Evolutionary conservation across 306 rosid species (phyloP).

Genomic region (Astragalus glycyphyllos): DNA sequence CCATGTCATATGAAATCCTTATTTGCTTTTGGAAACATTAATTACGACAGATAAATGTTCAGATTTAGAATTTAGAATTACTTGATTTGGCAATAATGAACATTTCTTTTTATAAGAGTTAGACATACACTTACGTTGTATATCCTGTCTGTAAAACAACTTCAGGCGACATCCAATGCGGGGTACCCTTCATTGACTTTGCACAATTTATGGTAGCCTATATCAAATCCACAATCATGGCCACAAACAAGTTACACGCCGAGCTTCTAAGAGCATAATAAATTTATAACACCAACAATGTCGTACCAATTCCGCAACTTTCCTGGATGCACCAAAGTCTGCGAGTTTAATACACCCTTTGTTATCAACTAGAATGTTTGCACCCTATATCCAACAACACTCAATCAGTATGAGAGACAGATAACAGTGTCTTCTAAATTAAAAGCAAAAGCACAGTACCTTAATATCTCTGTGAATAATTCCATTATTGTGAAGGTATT

Average conservation of each 20-base stretch:
- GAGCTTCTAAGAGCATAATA: slow-evolving; percentile 36
- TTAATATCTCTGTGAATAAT: slow-evolving; percentile 96
- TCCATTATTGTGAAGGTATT: slow-evolving; percentile 83
- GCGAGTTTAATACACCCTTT: slow-evolving; percentile 98
- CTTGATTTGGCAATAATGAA: background rate
- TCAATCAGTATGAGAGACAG: slow-evolving; percentile 30
- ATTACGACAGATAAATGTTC: slow-evolving; percentile 22
- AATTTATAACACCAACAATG: slow-evolving; percentile 21
- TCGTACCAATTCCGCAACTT: slow-evolving; percentile 93
- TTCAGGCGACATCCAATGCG: slow-evolving; percentile 99
- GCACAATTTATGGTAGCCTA: slow-evolving; percentile 94
- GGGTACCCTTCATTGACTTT: slow-evolving; percentile 96
- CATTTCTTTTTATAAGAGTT: slow-evolving; percentile 12
- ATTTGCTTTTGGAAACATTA: slow-evolving; percentile 7
- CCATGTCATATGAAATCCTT: background rate
- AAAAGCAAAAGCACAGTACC: slow-evolving; percentile 49
- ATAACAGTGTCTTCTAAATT: background rate
- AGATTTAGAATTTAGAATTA: slow-evolving; percentile 21
- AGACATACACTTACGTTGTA: slow-evolving; percentile 73
- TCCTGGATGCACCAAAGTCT: slow-evolving; percentile 95
- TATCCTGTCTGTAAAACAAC: slow-evolving; percentile 95
- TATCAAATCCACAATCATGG: slow-evolving; percentile 39
- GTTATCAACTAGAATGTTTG: slow-evolving; percentile 95
- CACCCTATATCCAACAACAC: slow-evolving; percentile 66
- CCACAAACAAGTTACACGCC: slow-evolving; percentile 20